A percentile compares a stretch with the other conserved stretches of the same genome.
Evolutionary conservation across 2,329 filamentous ascomycete genomes (phyloP).

Genomic region (Penicillium sp.): DNA sequence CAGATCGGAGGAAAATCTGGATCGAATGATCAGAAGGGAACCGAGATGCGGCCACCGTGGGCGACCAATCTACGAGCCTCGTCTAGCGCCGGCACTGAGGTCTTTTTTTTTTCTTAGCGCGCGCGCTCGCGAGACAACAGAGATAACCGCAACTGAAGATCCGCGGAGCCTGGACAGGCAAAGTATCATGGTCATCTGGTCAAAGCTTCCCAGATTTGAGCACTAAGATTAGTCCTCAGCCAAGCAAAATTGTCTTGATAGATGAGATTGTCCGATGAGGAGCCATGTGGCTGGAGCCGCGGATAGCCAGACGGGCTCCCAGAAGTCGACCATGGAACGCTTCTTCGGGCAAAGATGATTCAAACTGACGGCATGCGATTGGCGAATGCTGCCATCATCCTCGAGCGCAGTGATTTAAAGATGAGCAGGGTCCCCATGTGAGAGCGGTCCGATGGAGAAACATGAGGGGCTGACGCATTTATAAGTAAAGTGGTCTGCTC

Average conservation of each 20-base stretch:
- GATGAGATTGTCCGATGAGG: not conserved
- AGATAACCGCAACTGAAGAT: not conserved
- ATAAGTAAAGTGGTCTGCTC: constrained; percentile 8
- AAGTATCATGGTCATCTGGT: no score
- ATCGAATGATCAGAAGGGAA: not conserved
- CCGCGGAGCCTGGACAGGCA: no score
- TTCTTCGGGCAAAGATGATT: constrained; percentile 17
- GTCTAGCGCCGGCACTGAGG: not conserved
- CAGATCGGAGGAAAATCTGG: not conserved
- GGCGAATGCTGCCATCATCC: constrained; percentile 28
- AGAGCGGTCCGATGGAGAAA: not conserved
- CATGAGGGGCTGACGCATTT: constrained; percentile 9
- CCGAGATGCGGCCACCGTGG: not conserved
- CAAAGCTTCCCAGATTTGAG: no score
- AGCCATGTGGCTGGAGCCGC: constrained; percentile 7
- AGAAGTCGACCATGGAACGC: constrained; percentile 22
- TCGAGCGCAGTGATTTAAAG: constrained; percentile 13
- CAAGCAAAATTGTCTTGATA: not conserved
- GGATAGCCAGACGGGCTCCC: constrained; percentile 14
- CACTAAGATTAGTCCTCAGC: not conserved
- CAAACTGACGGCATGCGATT: constrained; percentile 27
- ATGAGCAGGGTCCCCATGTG: constrained; percentile 10
- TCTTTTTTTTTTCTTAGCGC: not conserved
- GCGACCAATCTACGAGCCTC: constrained; percentile 2
- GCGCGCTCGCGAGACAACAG: not conserved